A percentile compares a stretch with the other conserved stretches of the same genome.
Evolutionary conservation across 768 basidiomycete species (phyloP).

Genomic region (Leccinum sublutescens): DNA sequence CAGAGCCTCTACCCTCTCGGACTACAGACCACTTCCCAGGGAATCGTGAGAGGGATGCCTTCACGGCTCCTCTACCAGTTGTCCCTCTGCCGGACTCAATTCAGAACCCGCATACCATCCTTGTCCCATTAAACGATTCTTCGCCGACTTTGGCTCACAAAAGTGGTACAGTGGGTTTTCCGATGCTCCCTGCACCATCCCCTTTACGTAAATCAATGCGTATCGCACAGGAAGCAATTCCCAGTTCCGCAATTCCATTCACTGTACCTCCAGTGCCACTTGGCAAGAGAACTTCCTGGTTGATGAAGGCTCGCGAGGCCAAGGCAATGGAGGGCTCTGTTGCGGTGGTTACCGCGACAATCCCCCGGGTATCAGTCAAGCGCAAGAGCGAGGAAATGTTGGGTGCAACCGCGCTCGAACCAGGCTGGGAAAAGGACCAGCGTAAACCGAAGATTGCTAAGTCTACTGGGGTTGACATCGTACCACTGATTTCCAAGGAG

Average conservation of each 20-base stretch:
- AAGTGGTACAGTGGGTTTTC: slow-evolving; percentile 46
- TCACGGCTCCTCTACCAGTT: slow-evolving; percentile 25
- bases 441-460: slow-evolving; percentile 52
- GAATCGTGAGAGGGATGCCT: slow-evolving; percentile 16
- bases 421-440: slow-evolving; percentile 38
- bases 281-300: slow-evolving; percentile 77
- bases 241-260: slow-evolving; percentile 32
- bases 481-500: slow-evolving; percentile 15
- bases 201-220: slow-evolving; percentile 69
- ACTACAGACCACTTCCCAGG: slow-evolving; percentile 1
- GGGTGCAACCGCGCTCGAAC: slow-evolving; percentile 13
- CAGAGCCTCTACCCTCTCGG: slow-evolving; percentile 21
- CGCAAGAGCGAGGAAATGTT: slow-evolving; percentile 63
- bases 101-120: slow-evolving; percentile 19
- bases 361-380: slow-evolving; percentile 39
- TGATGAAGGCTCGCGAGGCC: slow-evolving; percentile 72
- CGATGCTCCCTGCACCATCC: slow-evolving; percentile 65
- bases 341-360: neutral
- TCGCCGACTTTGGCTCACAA: slow-evolving; percentile 37
- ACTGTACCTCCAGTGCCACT: slow-evolving; percentile 39
- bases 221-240: slow-evolving; percentile 44
- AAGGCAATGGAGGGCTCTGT: slow-evolving; percentile 55
- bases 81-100: slow-evolving; percentile 11
- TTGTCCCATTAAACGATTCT: slow-evolving; percentile 37
- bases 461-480: slow-evolving; percentile 36